Conservation (phyloP, 2,329 filamentous ascomycete species). For the Colletotrichum magnum region DNA sequence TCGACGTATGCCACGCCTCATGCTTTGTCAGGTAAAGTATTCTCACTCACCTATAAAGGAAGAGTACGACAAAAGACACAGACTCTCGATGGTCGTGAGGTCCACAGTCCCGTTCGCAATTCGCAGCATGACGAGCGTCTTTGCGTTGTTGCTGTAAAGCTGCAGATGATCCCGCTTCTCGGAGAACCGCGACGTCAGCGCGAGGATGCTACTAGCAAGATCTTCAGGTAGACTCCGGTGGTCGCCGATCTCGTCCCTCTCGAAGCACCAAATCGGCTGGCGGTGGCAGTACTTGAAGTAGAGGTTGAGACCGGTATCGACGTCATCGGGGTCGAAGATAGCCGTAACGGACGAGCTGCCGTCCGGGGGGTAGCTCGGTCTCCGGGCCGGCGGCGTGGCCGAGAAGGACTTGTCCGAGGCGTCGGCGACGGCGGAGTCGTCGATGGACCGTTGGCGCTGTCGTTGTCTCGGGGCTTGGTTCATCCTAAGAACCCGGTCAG, state of each 20-base stretch:
- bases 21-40: background rate
- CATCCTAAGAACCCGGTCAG: slow-evolving; percentile 51
- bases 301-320: slow-evolving; percentile 52
- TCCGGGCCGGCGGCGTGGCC: slow-evolving; percentile 46
- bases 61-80: slow-evolving; percentile 65
- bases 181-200: slow-evolving; percentile 56
- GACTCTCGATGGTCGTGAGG: slow-evolving; percentile 63
- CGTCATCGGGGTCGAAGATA: slow-evolving; percentile 50
- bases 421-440: slow-evolving; percentile 46
- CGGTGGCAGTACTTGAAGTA: slow-evolving; percentile 61
- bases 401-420: slow-evolving; percentile 54
- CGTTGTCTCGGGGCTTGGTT: slow-evolving; percentile 47
- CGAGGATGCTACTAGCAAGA: slow-evolving; percentile 57
- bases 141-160: slow-evolving; percentile 56
- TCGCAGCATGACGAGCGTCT: slow-evolving; percentile 61
- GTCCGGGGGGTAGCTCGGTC: slow-evolving; percentile 41
- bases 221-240: slow-evolving; percentile 54
- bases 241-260: slow-evolving; percentile 57
- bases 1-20: background rate
- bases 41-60: slow-evolving; percentile 60
- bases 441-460: slow-evolving; percentile 43
- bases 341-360: slow-evolving; percentile 39
- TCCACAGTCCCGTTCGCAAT: slow-evolving; percentile 66
- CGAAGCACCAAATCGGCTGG: slow-evolving; percentile 62
- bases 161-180: slow-evolving; percentile 51